Base-by-base conservation (phyloP, 2,329 filamentous ascomycete genomes). In the Pestalotiopsis sp. region DNA sequence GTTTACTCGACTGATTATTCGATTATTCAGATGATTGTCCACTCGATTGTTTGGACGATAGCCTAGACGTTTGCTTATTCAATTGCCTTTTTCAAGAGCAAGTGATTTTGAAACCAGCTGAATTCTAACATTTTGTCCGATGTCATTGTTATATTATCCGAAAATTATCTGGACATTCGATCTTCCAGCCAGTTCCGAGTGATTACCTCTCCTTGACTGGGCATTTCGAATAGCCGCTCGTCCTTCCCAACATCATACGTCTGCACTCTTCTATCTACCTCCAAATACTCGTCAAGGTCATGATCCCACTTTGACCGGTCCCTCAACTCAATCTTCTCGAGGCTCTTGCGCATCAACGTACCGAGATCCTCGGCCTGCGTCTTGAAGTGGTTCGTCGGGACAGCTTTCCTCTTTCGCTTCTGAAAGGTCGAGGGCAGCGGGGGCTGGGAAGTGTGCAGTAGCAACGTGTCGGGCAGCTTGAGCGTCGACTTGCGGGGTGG, bases 151-250 rank as follows among this genome's bases (percentile, higher is more conserved):
- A 31, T 1, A 9, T 31, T 31, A 31, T 9, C 7, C 31, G 7
- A 31, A 31, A 52, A 59, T 92, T 77, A 86, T 95, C 72, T 94
- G 85, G 80, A 65, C 60, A 67, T 58, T 27, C 70, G 57, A 31
- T 72, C 68, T 13, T 74, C 70, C 11, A 79, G 67, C 77, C 77
- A 79, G 14, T 39, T 56, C 20, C 67, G 62, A 66, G 70, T 72
- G 14, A 72, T 3, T 23, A 64, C 68, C 60, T 74, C 69, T 17
- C 70, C 75, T 23, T 69, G 39, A 4, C 4, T 31, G 11, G 64
- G 63, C 14, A 76, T 62, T 17, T 68, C 66, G 25, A 68, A 70
- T 14, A 63, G 68, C 1, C 69, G 68, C 3, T 69, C 74, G 38
- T 79, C 78, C 9, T 73, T 68, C 0, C 81, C 84, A 5, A 82